Percentiles rank a stretch among this genome's conserved stretches.
Evolutionary conservation across 2,329 filamentous ascomycete genomes (phyloP).

Genomic region (Chaetomium strumarium): DNA sequence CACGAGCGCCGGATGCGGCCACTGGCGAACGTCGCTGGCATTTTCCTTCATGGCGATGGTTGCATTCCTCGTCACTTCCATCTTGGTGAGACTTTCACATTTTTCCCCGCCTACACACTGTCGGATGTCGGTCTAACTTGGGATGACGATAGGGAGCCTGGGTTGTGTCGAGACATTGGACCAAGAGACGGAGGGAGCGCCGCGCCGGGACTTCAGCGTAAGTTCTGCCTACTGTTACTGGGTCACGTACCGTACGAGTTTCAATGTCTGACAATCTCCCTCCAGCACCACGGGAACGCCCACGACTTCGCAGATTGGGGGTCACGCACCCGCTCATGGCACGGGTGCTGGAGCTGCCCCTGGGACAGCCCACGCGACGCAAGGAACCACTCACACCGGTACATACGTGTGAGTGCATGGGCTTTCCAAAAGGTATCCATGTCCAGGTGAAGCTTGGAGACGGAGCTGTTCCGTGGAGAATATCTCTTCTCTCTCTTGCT

Average conservation of each 20-base stretch:
- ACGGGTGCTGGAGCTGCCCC: not conserved
- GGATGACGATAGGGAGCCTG: conserved; percentile 4
- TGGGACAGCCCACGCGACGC: not conserved
- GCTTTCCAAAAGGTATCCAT: not conserved
- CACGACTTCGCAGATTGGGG: not conserved
- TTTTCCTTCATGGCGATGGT: conserved; percentile 21
- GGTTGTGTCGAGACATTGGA: conserved; percentile 3
- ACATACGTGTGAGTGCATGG: not conserved
- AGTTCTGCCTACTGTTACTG: no score
- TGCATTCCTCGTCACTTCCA: conserved; percentile 13
- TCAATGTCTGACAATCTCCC: no score
- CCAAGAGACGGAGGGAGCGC: not conserved
- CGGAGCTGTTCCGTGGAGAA: no score
- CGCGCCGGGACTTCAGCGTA: not conserved
- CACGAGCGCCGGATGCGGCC: conserved; percentile 8
- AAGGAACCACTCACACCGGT: not conserved
- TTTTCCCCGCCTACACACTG: no score
- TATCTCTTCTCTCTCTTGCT: no score
- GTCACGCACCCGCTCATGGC: not conserved
- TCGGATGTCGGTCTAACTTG: not conserved
- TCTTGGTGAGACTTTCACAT: conserved; percentile 13
- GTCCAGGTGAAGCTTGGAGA: not conserved
- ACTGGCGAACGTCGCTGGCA: conserved; percentile 17
- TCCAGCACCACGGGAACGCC: not conserved
- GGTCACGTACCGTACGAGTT: no score